Evolutionary conservation across 805 yeast genomes (phyloP).

Genomic region (Ogataea neopini): DNA sequence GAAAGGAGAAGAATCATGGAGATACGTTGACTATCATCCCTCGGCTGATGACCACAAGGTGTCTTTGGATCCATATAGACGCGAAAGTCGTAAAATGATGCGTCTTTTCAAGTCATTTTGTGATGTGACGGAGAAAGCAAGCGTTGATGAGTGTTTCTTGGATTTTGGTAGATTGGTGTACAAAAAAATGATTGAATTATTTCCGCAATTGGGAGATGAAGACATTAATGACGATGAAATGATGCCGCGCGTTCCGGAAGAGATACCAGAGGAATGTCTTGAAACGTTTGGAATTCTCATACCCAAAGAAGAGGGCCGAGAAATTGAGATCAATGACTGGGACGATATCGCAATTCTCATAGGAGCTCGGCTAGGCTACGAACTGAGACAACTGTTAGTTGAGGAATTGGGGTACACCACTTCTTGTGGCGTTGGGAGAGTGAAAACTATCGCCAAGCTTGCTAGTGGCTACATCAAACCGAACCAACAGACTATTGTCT

Average conservation of each 20-base stretch:
- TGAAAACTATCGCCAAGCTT: constrained; percentile 77
- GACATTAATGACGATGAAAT: constrained; percentile 15
- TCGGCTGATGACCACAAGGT: constrained; percentile 72
- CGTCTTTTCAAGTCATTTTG: constrained; percentile 61
- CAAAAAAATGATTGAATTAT: constrained; percentile 39
- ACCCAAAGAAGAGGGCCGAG: constrained; percentile 25
- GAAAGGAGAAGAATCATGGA: constrained; percentile 85
- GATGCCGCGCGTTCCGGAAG: constrained; percentile 48
- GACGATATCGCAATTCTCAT: constrained; percentile 72
- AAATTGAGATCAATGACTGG: constrained; percentile 54
- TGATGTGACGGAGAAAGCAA: constrained; percentile 83
- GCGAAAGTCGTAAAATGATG: constrained; percentile 81
- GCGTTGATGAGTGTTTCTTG: constrained; percentile 90
- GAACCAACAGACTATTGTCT: constrained; percentile 75
- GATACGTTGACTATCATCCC: constrained; percentile 63
- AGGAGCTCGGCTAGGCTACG: constrained; percentile 60
- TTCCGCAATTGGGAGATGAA: constrained; percentile 46
- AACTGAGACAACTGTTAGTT: constrained; percentile 54
- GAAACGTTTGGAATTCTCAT: constrained; percentile 34
- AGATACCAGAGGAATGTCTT: constrained; percentile 34
- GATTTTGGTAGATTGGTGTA: constrained; percentile 75
- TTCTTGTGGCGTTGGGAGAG: constrained; percentile 82
- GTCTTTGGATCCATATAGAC: constrained; percentile 84
- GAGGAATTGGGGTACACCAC: constrained; percentile 74
- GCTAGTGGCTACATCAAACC: constrained; percentile 89